phyloP scores from a whole-genome alignment of 2,329 filamentous ascomycete genomes.

The Diatrype stigma region DNA sequence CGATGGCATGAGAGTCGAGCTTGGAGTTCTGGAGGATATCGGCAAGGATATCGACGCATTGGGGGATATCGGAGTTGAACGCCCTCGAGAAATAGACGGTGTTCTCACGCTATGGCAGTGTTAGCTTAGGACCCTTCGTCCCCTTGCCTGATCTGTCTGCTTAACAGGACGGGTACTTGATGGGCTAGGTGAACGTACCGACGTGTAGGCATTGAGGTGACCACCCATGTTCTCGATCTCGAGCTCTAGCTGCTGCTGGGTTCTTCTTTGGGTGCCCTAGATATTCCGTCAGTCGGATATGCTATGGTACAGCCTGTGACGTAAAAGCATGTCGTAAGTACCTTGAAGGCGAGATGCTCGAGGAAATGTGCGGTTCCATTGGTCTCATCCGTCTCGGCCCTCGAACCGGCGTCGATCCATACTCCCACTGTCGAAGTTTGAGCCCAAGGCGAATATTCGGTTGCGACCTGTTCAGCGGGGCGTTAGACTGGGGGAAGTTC shows the following conservation, averaged over 20 bases:
- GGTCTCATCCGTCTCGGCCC: conserved; percentile 96
- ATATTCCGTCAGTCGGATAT: conserved; percentile 12
- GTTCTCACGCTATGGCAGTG: conserved; percentile 74
- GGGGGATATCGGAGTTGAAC: conserved; percentile 95
- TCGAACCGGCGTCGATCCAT: conserved; percentile 98
- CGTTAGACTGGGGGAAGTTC: conserved; percentile 11
- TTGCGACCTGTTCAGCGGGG: conserved; percentile 68
- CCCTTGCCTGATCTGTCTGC: not conserved
- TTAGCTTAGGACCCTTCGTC: conserved; percentile 3
- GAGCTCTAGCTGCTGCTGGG: conserved; percentile 95
- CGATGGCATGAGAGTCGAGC: conserved; percentile 86
- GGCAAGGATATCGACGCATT: conserved; percentile 95
- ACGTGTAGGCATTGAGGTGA: conserved; percentile 98
- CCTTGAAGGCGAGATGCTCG: conserved; percentile 99
- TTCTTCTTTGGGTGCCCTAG: conserved; percentile 87
- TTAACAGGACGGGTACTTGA: too few species aligned
- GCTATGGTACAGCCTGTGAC: conserved; percentile 1
- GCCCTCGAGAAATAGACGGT: conserved; percentile 99
- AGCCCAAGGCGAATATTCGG: conserved; percentile 95
- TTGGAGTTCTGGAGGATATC: conserved; percentile 99
- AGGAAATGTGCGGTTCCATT: conserved; percentile 99
- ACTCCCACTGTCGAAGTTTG: conserved; percentile 98
- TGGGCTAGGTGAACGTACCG: conserved; percentile 56
- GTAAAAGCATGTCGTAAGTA: conserved; percentile 40
- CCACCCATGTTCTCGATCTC: conserved; percentile 99